Conservation (phyloP, 2,329 filamentous ascomycete genomes). For the Endocalyx cinctus region DNA sequence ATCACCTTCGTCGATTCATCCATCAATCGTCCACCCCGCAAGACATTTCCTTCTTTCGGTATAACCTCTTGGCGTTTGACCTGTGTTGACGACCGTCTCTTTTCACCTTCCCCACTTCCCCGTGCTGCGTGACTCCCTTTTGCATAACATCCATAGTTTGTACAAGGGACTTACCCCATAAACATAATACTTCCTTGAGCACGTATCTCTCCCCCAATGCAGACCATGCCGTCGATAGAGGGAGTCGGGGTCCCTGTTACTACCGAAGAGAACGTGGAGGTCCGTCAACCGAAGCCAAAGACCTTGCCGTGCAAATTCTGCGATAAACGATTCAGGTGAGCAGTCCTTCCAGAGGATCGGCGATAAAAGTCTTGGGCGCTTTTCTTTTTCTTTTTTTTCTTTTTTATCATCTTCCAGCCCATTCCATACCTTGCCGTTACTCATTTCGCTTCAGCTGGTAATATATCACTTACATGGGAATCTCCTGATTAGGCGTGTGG, state of each 20-base stretch:
- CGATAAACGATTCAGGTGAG: conserved; percentile 58
- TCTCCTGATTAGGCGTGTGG: conserved; percentile 49
- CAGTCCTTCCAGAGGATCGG: too few species aligned
- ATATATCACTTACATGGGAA: conserved; percentile 36
- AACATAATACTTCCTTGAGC: conserved; percentile 19
- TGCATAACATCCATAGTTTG: conserved; percentile 29
- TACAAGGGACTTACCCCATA: conserved; percentile 25
- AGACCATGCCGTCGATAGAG: conserved; percentile 46
- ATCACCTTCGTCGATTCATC: conserved; percentile 29
- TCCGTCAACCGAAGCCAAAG: conserved; percentile 56
- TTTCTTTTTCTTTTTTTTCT: too few species aligned
- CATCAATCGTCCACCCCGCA: conserved; percentile 29
- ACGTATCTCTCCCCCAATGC: conserved; percentile 36
- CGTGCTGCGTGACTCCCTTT: conserved; percentile 30
- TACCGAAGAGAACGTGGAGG: conserved; percentile 45
- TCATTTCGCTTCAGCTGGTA: conserved; percentile 19
- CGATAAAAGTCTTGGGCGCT: too few species aligned
- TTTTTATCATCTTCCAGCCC: too few species aligned
- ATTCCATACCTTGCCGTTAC: conserved; percentile 11
- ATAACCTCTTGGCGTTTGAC: conserved; percentile 24
- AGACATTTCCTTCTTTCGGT: conserved; percentile 30
- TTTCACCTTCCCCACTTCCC: conserved; percentile 27
- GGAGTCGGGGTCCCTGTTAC: conserved; percentile 32
- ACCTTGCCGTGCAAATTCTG: conserved; percentile 60
- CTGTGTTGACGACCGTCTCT: conserved; percentile 20